Evolutionary conservation across 176 grass and related monocot species (phyloP).

Genomic region (Eragrostis nindensis): DNA sequence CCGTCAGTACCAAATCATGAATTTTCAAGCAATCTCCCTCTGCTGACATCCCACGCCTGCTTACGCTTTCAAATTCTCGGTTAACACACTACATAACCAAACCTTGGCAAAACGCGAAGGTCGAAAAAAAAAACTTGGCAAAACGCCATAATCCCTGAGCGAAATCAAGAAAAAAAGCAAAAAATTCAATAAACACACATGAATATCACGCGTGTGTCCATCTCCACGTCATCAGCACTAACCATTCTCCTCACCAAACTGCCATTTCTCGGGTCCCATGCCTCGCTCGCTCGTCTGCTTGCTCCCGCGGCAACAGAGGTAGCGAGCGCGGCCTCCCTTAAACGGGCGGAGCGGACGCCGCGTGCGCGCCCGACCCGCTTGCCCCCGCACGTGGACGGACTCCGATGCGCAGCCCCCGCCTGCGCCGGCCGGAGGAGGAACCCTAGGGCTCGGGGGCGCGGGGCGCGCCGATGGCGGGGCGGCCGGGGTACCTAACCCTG

Average conservation of each 20-base stretch:
- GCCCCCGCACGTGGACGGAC: constrained; percentile 26
- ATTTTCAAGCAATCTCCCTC: background rate
- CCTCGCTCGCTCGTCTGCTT: constrained; percentile 15
- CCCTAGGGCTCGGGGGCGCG: constrained; percentile 42
- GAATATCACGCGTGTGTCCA: background rate
- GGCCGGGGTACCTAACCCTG: constrained; percentile 81
- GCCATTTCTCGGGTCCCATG: background rate
- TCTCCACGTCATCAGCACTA: background rate
- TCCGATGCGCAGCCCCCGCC: constrained; percentile 39
- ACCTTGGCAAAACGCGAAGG: too few species aligned
- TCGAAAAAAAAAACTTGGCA: too few species aligned
- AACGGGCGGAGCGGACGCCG: constrained; percentile 46
- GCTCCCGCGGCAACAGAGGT: constrained; percentile 37
- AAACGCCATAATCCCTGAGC: background rate
- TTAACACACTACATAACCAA: background rate
- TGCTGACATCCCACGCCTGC: background rate
- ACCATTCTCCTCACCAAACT: background rate
- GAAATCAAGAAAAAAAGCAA: background rate
- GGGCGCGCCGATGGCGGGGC: constrained; percentile 43
- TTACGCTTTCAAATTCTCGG: background rate
- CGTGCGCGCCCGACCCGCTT: constrained; percentile 36
- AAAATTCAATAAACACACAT: background rate
- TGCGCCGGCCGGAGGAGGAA: constrained; percentile 44
- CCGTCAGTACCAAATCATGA: background rate
- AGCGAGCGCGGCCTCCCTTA: background rate